phyloP scores from a whole-genome alignment of 768 basidiomycete genomes.

The Suillus tomentosus region DNA sequence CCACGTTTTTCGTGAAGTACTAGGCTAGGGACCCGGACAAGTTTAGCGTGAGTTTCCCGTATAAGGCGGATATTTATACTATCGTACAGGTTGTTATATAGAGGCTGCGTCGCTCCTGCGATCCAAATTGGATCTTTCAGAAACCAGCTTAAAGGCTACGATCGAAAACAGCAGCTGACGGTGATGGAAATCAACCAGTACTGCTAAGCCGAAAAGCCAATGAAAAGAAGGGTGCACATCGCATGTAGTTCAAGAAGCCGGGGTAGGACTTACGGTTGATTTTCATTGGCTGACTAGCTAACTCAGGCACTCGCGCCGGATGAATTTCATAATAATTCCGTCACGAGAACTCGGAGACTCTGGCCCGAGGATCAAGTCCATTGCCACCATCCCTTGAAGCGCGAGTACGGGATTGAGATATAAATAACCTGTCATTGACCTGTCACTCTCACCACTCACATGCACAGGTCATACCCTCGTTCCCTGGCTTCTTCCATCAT shows the following conservation, averaged over 20 bases:
- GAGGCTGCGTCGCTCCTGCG: slow-evolving; percentile 74
- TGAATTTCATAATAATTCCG: not conserved
- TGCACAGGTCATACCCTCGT: not conserved
- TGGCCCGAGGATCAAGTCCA: too few species aligned
- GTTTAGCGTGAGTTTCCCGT: slow-evolving; percentile 27
- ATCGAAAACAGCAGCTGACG: slow-evolving; percentile 56
- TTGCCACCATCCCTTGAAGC: too few species aligned
- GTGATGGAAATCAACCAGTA: slow-evolving; percentile 85
- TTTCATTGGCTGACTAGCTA: too few species aligned
- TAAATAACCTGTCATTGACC: not conserved
- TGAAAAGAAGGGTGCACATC: slow-evolving; percentile 52
- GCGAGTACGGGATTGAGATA: not conserved
- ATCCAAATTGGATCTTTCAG: slow-evolving; percentile 47
- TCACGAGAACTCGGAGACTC: too few species aligned
- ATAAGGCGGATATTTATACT: slow-evolving; percentile 76
- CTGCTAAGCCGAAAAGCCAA: slow-evolving; percentile 28
- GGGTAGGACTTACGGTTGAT: not conserved
- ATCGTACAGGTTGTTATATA: slow-evolving; percentile 69
- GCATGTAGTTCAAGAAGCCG: slow-evolving; percentile 54
- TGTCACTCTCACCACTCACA: not conserved
- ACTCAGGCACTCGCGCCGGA: too few species aligned
- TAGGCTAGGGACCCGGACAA: slow-evolving; percentile 75
- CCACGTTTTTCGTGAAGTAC: too few species aligned
- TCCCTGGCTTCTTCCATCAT: not conserved
- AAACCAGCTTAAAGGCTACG: slow-evolving; percentile 62